Percentiles rank a stretch among this genome's conserved stretches.
Evolutionary conservation across 352 stramenopile species (phyloP).

Genomic region (Phytopythium helicoides): DNA sequence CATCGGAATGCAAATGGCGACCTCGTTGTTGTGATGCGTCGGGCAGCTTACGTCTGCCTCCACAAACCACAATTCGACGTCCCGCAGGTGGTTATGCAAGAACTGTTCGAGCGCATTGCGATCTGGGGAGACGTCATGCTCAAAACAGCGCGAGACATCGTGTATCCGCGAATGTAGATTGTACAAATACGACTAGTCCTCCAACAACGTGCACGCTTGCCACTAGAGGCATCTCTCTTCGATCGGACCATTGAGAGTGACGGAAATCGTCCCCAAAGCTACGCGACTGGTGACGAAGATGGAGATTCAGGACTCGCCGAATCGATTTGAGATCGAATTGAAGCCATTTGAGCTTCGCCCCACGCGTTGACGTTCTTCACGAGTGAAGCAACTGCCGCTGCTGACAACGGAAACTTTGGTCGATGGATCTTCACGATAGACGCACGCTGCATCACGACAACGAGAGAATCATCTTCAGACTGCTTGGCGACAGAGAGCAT

Average conservation of each 20-base stretch:
- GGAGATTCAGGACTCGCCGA: neutral
- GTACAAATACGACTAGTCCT: neutral
- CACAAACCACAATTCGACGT: conserved; percentile 15
- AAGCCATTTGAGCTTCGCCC: conserved; percentile 6
- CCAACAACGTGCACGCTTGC: neutral
- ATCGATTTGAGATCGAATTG: conserved; percentile 1
- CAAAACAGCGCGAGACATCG: conserved; percentile 14
- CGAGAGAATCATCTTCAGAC: neutral
- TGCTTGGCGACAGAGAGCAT: conserved; percentile 14
- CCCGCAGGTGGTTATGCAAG: conserved; percentile 6
- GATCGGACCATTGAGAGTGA: too few species aligned
- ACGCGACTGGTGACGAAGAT: too few species aligned
- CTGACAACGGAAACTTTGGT: neutral
- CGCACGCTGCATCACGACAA: conserved; percentile 24
- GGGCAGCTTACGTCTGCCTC: conserved; percentile 11
- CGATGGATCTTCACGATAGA: conserved; percentile 12
- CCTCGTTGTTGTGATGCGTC: conserved; percentile 17
- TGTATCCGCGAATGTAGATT: neutral
- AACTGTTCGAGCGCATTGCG: conserved; percentile 13
- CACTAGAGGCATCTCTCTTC: too few species aligned
- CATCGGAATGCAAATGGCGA: conserved; percentile 10
- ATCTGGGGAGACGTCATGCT: conserved; percentile 21
- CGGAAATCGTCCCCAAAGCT: too few species aligned
- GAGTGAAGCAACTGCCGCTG: neutral
- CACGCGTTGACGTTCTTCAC: conserved; percentile 2